A percentile compares a stretch with the other conserved stretches of the same genome.
These are phyloP conservation scores for Trichoderma simmonsii DNA, from an alignment of 2,329 filamentous ascomycete species.

Conservation along the genomic window DNA sequence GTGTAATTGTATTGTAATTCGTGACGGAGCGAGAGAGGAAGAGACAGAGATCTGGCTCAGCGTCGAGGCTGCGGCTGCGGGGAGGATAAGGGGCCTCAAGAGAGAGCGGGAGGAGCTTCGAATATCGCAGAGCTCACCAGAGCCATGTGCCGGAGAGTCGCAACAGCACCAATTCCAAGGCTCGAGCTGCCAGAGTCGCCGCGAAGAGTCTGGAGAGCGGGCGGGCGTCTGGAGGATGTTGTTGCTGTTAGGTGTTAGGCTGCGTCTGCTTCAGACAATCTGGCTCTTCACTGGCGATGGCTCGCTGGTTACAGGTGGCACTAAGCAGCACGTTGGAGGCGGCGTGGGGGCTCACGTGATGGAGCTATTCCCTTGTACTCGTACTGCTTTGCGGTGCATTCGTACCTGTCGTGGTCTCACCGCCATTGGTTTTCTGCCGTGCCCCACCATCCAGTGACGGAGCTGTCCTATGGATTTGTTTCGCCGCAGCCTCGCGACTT, in stretches of 20 bases:
- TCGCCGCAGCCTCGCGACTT: conserved; percentile 14
- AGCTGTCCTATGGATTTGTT: neutral
- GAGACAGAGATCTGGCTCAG: conserved; percentile 2
- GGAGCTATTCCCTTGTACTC: neutral
- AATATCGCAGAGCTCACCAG: conserved; percentile 26
- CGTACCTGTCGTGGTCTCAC: neutral
- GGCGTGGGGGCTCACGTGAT: conserved; percentile 33
- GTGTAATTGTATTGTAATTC: neutral
- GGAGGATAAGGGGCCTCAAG: conserved; percentile 32
- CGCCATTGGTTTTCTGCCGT: conserved; percentile 15
- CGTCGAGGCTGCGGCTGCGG: conserved; percentile 30
- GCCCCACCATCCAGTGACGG: conserved; percentile 23
- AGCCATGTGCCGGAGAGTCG: conserved; percentile 31
- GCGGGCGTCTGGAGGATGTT: conserved; percentile 29
- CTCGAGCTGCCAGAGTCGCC: conserved; percentile 30
- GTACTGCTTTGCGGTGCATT: neutral
- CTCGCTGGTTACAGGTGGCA: conserved; percentile 40
- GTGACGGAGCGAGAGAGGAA: conserved; percentile 14
- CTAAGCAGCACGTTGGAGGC: conserved; percentile 30
- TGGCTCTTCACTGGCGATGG: conserved; percentile 15
- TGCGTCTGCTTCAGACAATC: conserved; percentile 16
- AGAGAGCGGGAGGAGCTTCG: conserved; percentile 23
- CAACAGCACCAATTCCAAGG: conserved; percentile 29
- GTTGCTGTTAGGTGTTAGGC: neutral
- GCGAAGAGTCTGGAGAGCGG: conserved; percentile 32